These are phyloP conservation scores for Aspergillus pseudoviridinutans DNA, from an alignment of 2,329 filamentous ascomycete genomes.

Conservation along the genomic window DNA sequence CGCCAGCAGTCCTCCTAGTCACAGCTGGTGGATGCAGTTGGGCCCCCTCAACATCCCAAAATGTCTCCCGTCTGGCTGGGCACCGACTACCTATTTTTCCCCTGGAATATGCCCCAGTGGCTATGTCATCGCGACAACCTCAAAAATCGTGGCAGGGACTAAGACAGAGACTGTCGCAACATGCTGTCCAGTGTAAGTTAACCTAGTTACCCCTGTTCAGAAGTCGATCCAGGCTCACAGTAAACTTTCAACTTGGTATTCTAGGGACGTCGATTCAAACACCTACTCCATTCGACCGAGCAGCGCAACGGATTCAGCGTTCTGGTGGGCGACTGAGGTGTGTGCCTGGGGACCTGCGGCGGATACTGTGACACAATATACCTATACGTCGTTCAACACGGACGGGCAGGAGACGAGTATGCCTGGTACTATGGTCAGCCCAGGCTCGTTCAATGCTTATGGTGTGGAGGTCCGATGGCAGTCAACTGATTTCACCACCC, in stretches of 20 bases:
- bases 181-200: conserved; percentile 1
- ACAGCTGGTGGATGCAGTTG: background rate
- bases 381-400: background rate
- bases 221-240: background rate
- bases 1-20: background rate
- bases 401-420: background rate
- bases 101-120: conserved; percentile 3
- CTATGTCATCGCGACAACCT: background rate
- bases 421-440: background rate
- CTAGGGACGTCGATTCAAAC: background rate
- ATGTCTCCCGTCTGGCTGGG: conserved; percentile 1
- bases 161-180: conserved; percentile 2
- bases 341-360: background rate
- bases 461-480: conserved; percentile 1
- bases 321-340: background rate
- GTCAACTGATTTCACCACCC: conserved; percentile 1
- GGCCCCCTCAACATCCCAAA: background rate
- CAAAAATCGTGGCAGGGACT: background rate
- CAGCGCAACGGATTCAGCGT: background rate
- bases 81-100: background rate
- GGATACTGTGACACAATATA: background rate
- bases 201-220: background rate
- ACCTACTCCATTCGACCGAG: background rate
- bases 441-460: background rate
- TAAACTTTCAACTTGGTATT: background rate